phyloP scores from a whole-genome alignment of 2,329 filamentous ascomycete species.

The Diatrype stigma region DNA sequence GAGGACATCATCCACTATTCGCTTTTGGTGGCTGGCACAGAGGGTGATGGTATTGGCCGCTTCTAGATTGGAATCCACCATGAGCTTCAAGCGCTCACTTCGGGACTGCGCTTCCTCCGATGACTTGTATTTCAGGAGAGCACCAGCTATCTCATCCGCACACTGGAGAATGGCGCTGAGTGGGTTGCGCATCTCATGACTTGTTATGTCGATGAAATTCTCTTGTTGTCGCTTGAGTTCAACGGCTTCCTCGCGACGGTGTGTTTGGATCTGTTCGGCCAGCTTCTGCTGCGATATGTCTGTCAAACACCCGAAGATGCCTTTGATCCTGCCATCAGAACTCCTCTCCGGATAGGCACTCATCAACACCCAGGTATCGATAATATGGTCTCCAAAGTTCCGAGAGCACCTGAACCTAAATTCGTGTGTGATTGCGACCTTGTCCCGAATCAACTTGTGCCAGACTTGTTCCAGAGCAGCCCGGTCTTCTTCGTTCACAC shows the following conservation, averaged over 20 bases:
- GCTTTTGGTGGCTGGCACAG: conserved; percentile 75
- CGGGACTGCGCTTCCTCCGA: conserved; percentile 35
- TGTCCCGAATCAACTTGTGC: conserved; percentile 57
- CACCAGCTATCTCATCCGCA: conserved; percentile 64
- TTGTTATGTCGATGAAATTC: conserved; percentile 72
- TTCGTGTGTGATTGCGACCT: conserved; percentile 63
- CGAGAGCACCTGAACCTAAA: conserved; percentile 71
- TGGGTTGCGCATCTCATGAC: conserved; percentile 74
- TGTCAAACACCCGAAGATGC: conserved; percentile 76
- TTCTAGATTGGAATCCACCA: conserved; percentile 57
- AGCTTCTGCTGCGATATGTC: conserved; percentile 84
- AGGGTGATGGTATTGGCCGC: conserved; percentile 78
- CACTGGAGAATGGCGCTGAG: conserved; percentile 72
- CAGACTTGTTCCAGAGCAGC: conserved; percentile 56
- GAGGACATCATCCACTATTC: conserved; percentile 64
- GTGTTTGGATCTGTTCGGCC: conserved; percentile 75
- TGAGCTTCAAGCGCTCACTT: conserved; percentile 37
- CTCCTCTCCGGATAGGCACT: conserved; percentile 71
- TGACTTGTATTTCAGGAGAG: conserved; percentile 41
- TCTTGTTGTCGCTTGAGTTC: conserved; percentile 71
- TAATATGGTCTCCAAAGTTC: conserved; percentile 53
- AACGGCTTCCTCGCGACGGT: conserved; percentile 74
- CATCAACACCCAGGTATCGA: conserved; percentile 74
- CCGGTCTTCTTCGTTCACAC: conserved; percentile 64
- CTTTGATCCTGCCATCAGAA: conserved; percentile 60